phyloP scores from a whole-genome alignment of 2,329 filamentous ascomycete genomes.

The Ceratocystiopsis brevicomis region DNA sequence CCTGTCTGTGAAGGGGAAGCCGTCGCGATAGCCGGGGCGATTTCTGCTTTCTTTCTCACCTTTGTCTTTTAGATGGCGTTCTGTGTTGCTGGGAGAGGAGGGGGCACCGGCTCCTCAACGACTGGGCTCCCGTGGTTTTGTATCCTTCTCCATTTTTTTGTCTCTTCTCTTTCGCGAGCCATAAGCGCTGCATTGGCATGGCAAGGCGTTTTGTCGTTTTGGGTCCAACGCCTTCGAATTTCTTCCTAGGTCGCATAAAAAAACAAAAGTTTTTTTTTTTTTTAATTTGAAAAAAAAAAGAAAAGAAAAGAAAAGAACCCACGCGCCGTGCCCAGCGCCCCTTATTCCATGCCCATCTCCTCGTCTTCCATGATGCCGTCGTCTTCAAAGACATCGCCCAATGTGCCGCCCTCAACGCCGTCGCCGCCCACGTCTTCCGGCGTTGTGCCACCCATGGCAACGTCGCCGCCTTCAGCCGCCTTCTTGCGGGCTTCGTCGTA shows the following conservation, averaged over 20 bases:
- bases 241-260: background rate
- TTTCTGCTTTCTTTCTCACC: background rate
- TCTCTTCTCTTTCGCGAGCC: background rate
- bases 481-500: slow-evolving; percentile 21
- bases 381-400: slow-evolving; percentile 27
- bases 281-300: too few species aligned
- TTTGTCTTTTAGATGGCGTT: background rate
- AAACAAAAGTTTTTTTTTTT: too few species aligned
- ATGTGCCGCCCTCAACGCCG: slow-evolving; percentile 32
- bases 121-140: background rate
- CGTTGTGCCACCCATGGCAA: slow-evolving; percentile 22
- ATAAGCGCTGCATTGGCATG: slow-evolving; percentile 3
- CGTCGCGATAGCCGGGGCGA: background rate
- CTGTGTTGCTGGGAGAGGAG: background rate
- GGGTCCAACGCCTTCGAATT: background rate
- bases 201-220: slow-evolving; percentile 8
- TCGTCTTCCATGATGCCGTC: slow-evolving; percentile 17
- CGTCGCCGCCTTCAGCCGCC: slow-evolving; percentile 3
- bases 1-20: slow-evolving; percentile 22
- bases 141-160: background rate
- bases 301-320: too few species aligned
- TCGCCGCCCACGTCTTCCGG: slow-evolving; percentile 36
- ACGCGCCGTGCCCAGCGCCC: too few species aligned
- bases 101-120: background rate
- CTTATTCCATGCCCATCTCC: slow-evolving; percentile 12